phyloP scores from a whole-genome alignment of 257 asterid genomes.

The Plantago elongata region DNA sequence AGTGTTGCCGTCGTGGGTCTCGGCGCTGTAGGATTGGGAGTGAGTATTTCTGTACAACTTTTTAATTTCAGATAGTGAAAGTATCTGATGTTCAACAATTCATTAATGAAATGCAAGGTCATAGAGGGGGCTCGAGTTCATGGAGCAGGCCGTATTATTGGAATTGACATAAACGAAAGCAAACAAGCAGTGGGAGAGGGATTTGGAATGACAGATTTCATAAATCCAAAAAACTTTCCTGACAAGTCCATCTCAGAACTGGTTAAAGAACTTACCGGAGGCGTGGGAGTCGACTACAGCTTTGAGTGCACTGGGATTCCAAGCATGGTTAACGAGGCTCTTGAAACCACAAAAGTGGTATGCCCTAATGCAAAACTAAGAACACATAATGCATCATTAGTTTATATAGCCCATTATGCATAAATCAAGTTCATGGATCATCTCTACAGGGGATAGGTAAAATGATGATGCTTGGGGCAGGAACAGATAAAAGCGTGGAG shows the following conservation, averaged over 20 bases:
- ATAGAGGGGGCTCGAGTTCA: slow-evolving; percentile 39
- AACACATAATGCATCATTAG: background rate
- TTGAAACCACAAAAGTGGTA: slow-evolving; percentile 38
- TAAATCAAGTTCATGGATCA: background rate
- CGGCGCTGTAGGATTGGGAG: slow-evolving; percentile 50
- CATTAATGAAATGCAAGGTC: slow-evolving; percentile 14
- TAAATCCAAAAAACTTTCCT: slow-evolving; percentile 26
- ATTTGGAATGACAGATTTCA: slow-evolving; percentile 46
- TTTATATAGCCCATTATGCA: too few species aligned
- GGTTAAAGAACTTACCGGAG: slow-evolving; percentile 33
- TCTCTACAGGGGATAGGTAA: slow-evolving; percentile 34
- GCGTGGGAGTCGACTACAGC: slow-evolving; percentile 42
- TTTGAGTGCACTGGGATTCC: slow-evolving; percentile 48
- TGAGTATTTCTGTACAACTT: slow-evolving; percentile 10
- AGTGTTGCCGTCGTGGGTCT: slow-evolving; percentile 43
- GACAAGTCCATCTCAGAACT: slow-evolving; percentile 28
- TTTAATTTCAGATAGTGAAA: background rate
- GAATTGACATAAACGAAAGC: slow-evolving; percentile 37
- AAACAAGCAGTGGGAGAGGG: slow-evolving; percentile 31
- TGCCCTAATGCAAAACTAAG: slow-evolving; percentile 4
- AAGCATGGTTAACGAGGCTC: slow-evolving; percentile 35
- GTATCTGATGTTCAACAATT: background rate
- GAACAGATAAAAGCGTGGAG: slow-evolving; percentile 32
- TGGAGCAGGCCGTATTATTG: slow-evolving; percentile 35
- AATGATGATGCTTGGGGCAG: slow-evolving; percentile 41